Conservation (phyloP, 371 early-diverging fungal species). For the Mortierella sp. region DNA sequence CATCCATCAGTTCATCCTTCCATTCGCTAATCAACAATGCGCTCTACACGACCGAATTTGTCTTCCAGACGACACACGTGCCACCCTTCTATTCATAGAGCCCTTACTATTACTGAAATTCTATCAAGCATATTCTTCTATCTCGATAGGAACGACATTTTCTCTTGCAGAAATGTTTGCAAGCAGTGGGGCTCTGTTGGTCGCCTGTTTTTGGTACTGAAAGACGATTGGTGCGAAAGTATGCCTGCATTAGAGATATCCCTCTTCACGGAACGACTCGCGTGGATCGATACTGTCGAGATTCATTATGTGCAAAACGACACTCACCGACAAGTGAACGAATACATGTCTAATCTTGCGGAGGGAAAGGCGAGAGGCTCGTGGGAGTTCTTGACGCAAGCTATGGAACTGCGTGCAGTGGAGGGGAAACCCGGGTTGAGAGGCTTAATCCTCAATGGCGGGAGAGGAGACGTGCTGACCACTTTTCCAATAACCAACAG, state of each 20-base stretch:
- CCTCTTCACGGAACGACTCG: neutral
- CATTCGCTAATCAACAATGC: no score
- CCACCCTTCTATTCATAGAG: neutral
- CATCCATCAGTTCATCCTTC: no score
- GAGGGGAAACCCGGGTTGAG: neutral
- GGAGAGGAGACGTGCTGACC: neutral
- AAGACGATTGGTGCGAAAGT: neutral
- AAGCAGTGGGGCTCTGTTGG: neutral
- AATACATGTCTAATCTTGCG: neutral
- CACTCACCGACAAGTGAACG: neutral
- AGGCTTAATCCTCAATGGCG: neutral
- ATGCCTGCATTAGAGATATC: neutral
- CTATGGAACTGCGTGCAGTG: neutral
- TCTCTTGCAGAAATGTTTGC: neutral
- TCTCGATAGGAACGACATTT: neutral
- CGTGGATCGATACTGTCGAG: neutral
- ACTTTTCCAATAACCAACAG: neutral
- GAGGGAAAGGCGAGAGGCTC: neutral
- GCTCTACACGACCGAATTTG: no score
- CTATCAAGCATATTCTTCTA: neutral
- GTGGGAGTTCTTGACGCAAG: neutral
- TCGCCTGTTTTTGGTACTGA: neutral
- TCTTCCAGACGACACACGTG: no score
- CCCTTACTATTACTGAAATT: neutral
- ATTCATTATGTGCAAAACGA: neutral